Conservation (phyloP, 345 rosid species). For the Eucalyptus dawsonii region DNA sequence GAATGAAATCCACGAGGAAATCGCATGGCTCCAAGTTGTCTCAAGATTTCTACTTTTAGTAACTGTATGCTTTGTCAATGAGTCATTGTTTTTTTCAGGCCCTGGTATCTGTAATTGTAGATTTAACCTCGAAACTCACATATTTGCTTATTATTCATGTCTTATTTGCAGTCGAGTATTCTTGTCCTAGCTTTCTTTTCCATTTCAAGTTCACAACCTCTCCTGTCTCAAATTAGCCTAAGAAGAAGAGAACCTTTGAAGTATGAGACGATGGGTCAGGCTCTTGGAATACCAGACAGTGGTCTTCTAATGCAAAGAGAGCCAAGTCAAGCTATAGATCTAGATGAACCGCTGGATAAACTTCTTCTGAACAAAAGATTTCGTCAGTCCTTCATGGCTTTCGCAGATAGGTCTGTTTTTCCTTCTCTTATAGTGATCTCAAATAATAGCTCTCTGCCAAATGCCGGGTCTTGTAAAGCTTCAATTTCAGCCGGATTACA, state of each 20-base stretch:
- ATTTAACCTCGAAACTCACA: not conserved
- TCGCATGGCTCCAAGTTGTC: conserved; percentile 66
- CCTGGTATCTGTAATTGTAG: not conserved
- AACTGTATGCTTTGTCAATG: conserved; percentile 24
- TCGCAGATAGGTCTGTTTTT: conserved; percentile 67
- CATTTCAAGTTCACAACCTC: conserved; percentile 76
- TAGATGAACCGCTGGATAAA: conserved; percentile 70
- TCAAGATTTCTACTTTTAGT: conserved; percentile 74
- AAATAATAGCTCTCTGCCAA: not conserved
- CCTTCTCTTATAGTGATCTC: not conserved
- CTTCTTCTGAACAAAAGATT: conserved; percentile 70
- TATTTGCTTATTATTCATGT: conserved; percentile 12
- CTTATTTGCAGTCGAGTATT: conserved; percentile 45
- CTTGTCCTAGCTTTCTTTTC: conserved; percentile 71
- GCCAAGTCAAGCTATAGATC: conserved; percentile 28
- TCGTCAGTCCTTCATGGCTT: conserved; percentile 77
- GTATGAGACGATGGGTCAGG: conserved; percentile 72
- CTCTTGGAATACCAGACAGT: conserved; percentile 84
- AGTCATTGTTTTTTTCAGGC: not conserved
- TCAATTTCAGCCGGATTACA: not conserved
- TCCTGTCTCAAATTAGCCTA: conserved; percentile 77
- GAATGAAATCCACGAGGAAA: conserved; percentile 49
- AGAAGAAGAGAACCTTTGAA: conserved; percentile 47
- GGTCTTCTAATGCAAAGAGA: conserved; percentile 53
- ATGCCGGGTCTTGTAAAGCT: not conserved